phyloP scores from a whole-genome alignment of 2,329 filamentous ascomycete species.

The Dactylellina cionopaga region DNA sequence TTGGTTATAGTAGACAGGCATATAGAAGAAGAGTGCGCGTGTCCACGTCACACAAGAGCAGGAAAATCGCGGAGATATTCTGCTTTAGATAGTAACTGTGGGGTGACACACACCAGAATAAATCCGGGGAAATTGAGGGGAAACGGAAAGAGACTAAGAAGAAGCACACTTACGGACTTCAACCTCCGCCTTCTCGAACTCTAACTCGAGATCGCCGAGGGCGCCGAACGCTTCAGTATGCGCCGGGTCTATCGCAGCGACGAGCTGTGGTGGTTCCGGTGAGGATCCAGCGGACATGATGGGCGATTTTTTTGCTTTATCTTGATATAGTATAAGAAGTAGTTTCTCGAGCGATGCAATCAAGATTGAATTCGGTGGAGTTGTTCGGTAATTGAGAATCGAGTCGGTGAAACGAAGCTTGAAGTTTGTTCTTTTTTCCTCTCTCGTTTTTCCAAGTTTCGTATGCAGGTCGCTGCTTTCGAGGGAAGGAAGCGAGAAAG shows the following conservation, averaged over 20 bases:
- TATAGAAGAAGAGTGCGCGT: conserved; percentile 9
- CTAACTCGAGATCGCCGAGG: conserved; percentile 79
- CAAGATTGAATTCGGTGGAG: too few relatives aligned
- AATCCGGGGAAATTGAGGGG: background rate
- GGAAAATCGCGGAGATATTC: background rate
- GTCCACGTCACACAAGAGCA: background rate
- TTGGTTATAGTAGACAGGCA: too few relatives aligned
- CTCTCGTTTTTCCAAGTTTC: too few relatives aligned
- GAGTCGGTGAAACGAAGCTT: too few relatives aligned
- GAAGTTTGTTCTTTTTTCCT: too few relatives aligned
- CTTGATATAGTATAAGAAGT: background rate
- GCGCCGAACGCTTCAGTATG: conserved; percentile 75
- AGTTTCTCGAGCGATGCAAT: too few relatives aligned
- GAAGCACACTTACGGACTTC: conserved; percentile 76
- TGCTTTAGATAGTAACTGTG: too few relatives aligned
- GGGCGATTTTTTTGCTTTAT: too few relatives aligned
- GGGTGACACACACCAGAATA: too few relatives aligned
- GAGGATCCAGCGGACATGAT: conserved; percentile 33
- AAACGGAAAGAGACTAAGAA: conserved; percentile 18
- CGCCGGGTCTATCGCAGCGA: conserved; percentile 57
- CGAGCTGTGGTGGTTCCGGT: conserved; percentile 29
- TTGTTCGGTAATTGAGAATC: too few relatives aligned
- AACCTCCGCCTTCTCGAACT: conserved; percentile 84
- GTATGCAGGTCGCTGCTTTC: too few relatives aligned
- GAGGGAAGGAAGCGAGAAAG: background rate